Base-by-base conservation (phyloP, 495 filamentous ascomycete genomes). In the Tricharina praecox region DNA sequence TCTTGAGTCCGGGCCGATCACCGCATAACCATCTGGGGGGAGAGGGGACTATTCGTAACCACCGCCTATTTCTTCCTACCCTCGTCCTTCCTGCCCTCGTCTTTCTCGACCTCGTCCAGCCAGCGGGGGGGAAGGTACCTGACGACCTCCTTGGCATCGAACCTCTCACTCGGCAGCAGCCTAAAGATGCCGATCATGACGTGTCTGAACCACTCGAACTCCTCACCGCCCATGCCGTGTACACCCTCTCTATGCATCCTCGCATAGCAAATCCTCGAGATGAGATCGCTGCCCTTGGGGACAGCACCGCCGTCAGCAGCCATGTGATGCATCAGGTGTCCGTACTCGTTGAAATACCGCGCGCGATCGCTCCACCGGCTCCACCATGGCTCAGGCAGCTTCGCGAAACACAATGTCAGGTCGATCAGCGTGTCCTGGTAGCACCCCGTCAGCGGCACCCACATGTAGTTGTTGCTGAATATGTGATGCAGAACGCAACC, bases 301-400 rank as follows among this genome's bases (percentile, higher is more conserved):
- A n/a, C n/a, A n/a, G n/a, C n/a, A n/a, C n/a, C n/a, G 28, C 7
- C 28, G 7, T 32, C 7, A 7, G 7, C 28, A 32, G 13, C 28
- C 28, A 7, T 32, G 7, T 32, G 7, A 7, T 7, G 28, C 28
- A 48, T 48, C 5, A 33, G n/a, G 11, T 3, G 16, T 13, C 23
- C 44, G 25, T 38, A 16, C 19, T 40, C 43, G 2, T 48, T 24
- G 9, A 30, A 51, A n/a, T 47, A 48, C 8, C 0, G 18, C 1
- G 15, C 4, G 3, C 43, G 45, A 11, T 4, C 25, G 11, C n/a
- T 13, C 49, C 42, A 48, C 23, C 13, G 28, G 18, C 16, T 13
- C 49, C 49, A 51, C 49, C 41, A 47, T 10, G 15, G 16, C 2
- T 51, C 49, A 1, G 43, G 49, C 0, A 48, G 11, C 32, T 24